These are phyloP conservation scores for Lactarius deliciosus DNA, from an alignment of 768 basidiomycete genomes.

Conservation along the genomic window DNA sequence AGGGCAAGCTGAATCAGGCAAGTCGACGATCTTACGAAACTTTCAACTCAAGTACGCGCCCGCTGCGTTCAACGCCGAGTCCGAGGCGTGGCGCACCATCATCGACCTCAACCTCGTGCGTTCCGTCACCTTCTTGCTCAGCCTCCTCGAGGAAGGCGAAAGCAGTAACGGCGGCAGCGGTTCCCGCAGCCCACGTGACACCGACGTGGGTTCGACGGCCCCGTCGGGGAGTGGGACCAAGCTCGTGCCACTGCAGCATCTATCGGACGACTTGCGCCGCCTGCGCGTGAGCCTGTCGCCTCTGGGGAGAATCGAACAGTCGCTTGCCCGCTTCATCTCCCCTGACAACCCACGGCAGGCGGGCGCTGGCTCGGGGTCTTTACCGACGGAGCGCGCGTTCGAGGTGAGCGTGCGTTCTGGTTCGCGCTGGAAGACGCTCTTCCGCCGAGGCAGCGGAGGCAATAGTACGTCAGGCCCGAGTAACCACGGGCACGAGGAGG, in stretches of 20 bases:
- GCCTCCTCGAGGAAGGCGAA: constrained; percentile 36
- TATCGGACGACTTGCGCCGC: constrained; percentile 41
- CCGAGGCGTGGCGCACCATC: constrained; percentile 60
- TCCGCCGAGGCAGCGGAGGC: constrained; percentile 32
- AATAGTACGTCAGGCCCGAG: constrained; percentile 25
- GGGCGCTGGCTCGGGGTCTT: constrained; percentile 22
- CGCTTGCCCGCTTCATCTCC: constrained; percentile 46
- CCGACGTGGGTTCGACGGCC: constrained; percentile 14
- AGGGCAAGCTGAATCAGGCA: constrained; percentile 71
- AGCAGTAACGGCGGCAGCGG: not conserved
- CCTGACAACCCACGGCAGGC: constrained; percentile 32
- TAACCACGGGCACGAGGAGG: constrained; percentile 36
- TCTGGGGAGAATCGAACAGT: constrained; percentile 54
- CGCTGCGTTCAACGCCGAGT: constrained; percentile 55
- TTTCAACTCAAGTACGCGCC: constrained; percentile 63
- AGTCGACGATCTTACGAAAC: constrained; percentile 66
- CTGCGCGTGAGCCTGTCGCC: constrained; percentile 54
- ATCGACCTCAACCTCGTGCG: constrained; percentile 69
- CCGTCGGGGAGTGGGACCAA: constrained; percentile 17
- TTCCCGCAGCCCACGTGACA: constrained; percentile 44
- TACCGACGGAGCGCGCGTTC: constrained; percentile 43
- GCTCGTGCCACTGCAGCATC: constrained; percentile 24
- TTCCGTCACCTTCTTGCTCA: constrained; percentile 46
- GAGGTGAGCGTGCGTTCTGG: constrained; percentile 49
- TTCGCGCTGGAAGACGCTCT: constrained; percentile 50